These are phyloP conservation scores for Barnettozyma pratensis DNA, from an alignment of 805 yeast genomes.

Conservation along the genomic window DNA sequence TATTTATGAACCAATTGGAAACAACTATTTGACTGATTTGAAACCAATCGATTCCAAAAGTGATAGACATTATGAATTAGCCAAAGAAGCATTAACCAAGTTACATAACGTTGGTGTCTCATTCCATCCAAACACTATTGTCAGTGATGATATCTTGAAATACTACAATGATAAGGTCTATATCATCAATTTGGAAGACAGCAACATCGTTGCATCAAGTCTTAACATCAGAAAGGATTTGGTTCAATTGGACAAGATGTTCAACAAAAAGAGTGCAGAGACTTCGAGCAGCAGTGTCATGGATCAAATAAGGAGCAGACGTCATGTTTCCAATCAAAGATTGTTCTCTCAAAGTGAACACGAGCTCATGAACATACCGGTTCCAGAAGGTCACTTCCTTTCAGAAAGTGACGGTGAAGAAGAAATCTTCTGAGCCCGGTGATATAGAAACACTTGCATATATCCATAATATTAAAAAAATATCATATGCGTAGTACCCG, in stretches of 20 bases:
- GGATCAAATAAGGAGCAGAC: too few species aligned
- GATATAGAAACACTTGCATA: too few species aligned
- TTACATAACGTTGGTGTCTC: constrained; percentile 20
- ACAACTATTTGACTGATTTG: constrained; percentile 9
- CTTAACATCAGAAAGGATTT: constrained; percentile 12
- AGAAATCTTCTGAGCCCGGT: not conserved
- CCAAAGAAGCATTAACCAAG: constrained; percentile 13
- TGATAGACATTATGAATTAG: constrained; percentile 12
- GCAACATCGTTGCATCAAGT: constrained; percentile 3
- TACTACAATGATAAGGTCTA: constrained; percentile 14
- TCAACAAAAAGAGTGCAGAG: constrained; percentile 6
- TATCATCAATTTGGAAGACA: constrained; percentile 22
- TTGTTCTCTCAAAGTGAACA: too few species aligned
- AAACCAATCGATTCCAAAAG: constrained; percentile 10
- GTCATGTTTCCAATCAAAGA: too few species aligned
- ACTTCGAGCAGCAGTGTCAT: too few species aligned
- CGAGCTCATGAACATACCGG: not conserved
- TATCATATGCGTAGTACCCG: not conserved
- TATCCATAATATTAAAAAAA: too few species aligned
- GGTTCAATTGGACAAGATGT: constrained; percentile 11
- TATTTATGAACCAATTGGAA: constrained; percentile 20
- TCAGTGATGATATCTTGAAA: constrained; percentile 17
- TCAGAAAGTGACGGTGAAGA: not conserved
- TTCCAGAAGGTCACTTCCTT: too few species aligned
- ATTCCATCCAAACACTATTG: constrained; percentile 14